Evolutionary conservation across 2,329 filamentous ascomycete species (phyloP).

Genomic region (Madurella mycetomatis): DNA sequence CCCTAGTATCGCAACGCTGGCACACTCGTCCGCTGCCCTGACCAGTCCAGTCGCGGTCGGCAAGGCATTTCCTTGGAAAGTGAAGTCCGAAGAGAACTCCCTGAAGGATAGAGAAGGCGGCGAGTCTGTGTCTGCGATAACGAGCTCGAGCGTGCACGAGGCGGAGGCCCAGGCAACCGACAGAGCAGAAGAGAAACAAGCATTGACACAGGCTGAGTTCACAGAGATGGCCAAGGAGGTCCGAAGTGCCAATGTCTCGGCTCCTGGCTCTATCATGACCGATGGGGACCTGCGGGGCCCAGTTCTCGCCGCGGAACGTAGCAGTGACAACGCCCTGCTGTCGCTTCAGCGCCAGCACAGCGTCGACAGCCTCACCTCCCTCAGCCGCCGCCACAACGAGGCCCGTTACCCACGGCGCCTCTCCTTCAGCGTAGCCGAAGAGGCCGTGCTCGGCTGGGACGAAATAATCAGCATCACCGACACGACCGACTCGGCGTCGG

Average conservation of each 20-base stretch:
- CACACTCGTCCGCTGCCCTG: slow-evolving; percentile 33
- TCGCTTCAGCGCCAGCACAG: slow-evolving; percentile 61
- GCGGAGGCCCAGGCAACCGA: slow-evolving; percentile 3
- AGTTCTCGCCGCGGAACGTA: slow-evolving; percentile 45
- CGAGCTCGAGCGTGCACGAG: slow-evolving; percentile 15
- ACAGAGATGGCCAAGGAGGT: slow-evolving; percentile 42
- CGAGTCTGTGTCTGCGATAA: slow-evolving; percentile 20
- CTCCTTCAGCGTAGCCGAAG: slow-evolving; percentile 71
- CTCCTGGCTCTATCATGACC: slow-evolving; percentile 54
- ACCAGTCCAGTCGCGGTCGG: slow-evolving; percentile 41
- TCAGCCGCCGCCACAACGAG: slow-evolving; percentile 44
- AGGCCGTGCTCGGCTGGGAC: slow-evolving; percentile 66
- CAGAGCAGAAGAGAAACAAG: slow-evolving; percentile 10
- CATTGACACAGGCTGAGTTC: slow-evolving; percentile 17
- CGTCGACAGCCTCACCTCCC: slow-evolving; percentile 36
- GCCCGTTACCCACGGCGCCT: slow-evolving; percentile 65
- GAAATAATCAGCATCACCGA: slow-evolving; percentile 41
- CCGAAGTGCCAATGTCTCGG: slow-evolving; percentile 45
- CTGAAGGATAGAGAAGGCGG: slow-evolving; percentile 34
- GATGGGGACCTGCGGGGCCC: slow-evolving; percentile 57
- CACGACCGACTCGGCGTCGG: slow-evolving; percentile 24
- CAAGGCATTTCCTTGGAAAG: slow-evolving; percentile 60
- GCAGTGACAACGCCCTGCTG: slow-evolving; percentile 39
- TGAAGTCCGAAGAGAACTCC: slow-evolving; percentile 57
- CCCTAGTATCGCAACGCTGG: slow-evolving; percentile 34